Base-by-base conservation (phyloP, 2,329 filamentous ascomycete species). In the Tolypocladium inflatum region DNA sequence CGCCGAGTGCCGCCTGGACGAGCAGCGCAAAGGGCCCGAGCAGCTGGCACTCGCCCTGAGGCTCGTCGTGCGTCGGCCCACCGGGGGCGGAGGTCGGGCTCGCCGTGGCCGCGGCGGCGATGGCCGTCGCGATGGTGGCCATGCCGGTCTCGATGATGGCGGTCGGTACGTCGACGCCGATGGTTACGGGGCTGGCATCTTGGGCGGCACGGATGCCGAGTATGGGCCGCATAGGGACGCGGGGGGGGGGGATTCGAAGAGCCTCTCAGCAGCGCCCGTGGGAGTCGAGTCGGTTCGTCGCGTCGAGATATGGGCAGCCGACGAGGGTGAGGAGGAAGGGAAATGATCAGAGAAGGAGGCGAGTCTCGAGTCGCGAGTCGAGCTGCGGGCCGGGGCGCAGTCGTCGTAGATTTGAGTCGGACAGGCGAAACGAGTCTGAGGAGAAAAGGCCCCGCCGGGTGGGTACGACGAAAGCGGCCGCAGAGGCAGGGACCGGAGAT, bases 21-120 rank as follows among this genome's bases (percentile, higher is more conserved):
- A 99, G 69, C 57, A 99, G 81, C 15, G 94, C 93, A 70, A 97
- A 99, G 4, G 92, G 84, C 1, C 94, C 94, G 2, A 99, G 80
- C 11, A 99, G 81, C 63, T 87, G 82, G 72, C 94, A 99, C 74
- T 96, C 90, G 64, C 88, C 90, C 55, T 80, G 81, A 38, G 82
- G 76, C 2, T 80, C 78, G 55, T 71, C 73, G 56, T 74, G 41
- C 15, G 56, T 56, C 10, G 61, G 61, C 4, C 67, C 63, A 37
- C 58, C 61, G 26, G 68, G 58, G 3, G 67, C 58, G 23, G 69
- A 60, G 35, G 68, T 59, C n/a, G 68, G 63, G 10, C 70, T 58
- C 39, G 69, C 62, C 19, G 68, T 63, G 30, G 69, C 64, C 26
- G 71, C 60, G 38, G 71, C 60, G 38, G 71, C 66, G 57, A 57